Evolutionary conservation across 73 alveolate species (phyloP), one percentile per base, ranked within the genome.

Genomic region (Uronychia binucleata): DNA sequence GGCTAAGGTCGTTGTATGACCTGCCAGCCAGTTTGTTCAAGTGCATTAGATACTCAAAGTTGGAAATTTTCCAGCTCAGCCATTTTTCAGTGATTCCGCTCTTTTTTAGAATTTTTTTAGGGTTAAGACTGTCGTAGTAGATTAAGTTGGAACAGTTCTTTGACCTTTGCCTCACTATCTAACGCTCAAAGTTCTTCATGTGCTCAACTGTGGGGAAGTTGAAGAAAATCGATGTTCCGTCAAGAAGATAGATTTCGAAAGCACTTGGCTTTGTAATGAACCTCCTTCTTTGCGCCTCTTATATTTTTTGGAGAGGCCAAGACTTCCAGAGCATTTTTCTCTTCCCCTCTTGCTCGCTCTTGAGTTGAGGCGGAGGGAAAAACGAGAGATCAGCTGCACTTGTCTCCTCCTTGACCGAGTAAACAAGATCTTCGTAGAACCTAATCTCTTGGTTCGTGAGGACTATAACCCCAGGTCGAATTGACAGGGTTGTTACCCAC

Each of bases 1-100:
- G 96, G 57, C 98, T 89, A 27, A 98, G 90, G 88, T 98, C 99
- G 77, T 96, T 97, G 89, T 89, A 96, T 31, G 98, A 88, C 81
- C 99, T 91, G 26, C 98, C 97, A 33, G 98, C 94, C 76, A 91
- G 90, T 67, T 90, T 33, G 88, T 98, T 98, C 86, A 98, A 79
- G 30, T 75, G 80, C 97, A 96, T 95, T 33, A 98, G 32, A 82
- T 97, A 92, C 76, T 95, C 97, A 78, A 96, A 94, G 81, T 97
- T 98, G 59, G 99, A 93, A 27, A 97, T 97, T 84, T 97, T 77
- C 94, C 95, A 89, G 75, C 91, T 79, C 87, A 87, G 77, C 99
- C 98, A 98, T 77, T 91, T 96, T 74, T 96, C 96, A 5, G 96
- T 86, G 30, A 92, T 81, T 46, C 93, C 96, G 59, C 94, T 91